Base-by-base conservation (phyloP, 805 yeast genomes). In the Metschnikowia corniflorae region DNA sequence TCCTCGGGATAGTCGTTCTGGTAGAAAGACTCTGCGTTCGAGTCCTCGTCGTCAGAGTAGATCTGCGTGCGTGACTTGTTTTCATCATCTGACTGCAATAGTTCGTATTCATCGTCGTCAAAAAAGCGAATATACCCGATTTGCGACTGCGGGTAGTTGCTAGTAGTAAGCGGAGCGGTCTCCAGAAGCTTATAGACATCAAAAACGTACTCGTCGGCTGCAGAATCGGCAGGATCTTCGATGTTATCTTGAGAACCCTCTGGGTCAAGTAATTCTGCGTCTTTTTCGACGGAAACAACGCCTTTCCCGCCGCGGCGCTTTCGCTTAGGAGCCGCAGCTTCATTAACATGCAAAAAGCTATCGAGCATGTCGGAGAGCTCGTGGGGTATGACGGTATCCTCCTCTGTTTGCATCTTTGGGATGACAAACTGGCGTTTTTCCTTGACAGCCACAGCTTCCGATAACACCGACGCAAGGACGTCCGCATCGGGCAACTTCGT, bases 1-100 rank as follows among this genome's bases (percentile, higher is more conserved):
- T 89, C 96, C 30, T 87, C 95, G 0, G 97, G 97, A 53, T 91
- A 91, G 53, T 91, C 97, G 59, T 93, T 91, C 50, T 79, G 78
- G 56, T 91, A 91, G 53, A 80, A 89, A 37, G 85, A 87, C 62
- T 91, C 98, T 15, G 96, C 96, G 54, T 85, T 85, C 0, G 93
- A 83, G 53, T 85, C 94, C 44, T 84, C 91, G 50, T 85, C 87
- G 47, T 83, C 93, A 0, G 86, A 72, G 7, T 60, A 49, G 2
- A 55, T 48, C 7, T 38, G 46, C 7, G 49, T 37, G 12, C 46
- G 45, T 9, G 48, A 33, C 14, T 50, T 58, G n/a, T 59, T 57
- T 4, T 70, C 73, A n/a, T 69, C 72, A 29, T 57, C 67, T 6
- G 60, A 54, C 26, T 55, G 54, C 35, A 59, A 53, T 16, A 61